Base-by-base conservation (phyloP, 1,284 basidiomycete species). In the Pseudozyma hubeiensis region DNA sequence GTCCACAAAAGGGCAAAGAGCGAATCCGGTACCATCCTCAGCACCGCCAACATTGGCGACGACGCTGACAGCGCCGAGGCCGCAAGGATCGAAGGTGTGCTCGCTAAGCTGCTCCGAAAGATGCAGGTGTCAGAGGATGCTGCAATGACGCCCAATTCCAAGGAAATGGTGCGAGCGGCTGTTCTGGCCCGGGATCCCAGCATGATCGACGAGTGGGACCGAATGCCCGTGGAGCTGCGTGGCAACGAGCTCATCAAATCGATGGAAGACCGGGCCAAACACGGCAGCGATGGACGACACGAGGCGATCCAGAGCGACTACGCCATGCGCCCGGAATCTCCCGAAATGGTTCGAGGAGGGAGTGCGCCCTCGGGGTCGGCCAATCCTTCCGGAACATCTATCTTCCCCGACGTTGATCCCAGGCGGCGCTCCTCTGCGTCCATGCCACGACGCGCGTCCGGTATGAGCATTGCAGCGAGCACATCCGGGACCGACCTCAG, bases 61-160 rank as follows among this genome's bases (percentile, higher is more conserved):
- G 59, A 57, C 8, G 63, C 19, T 8, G 67, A 64, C 11, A 48
- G 47, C 34, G 63, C 58, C 29, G 75, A 77, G 44, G 40, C 67
- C 11, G 69, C 72, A 4, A 48, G 61, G 40, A 61, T 77, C 30
- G 71, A 77, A 53, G 50, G 59, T 35, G 66, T 69, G 31, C 57
- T 77, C 0, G 37, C 64, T 6, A 75, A 62, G 57, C 48, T 77
- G n/a, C 41, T 77, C 37, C 61, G 60, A 19, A 71, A 61, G 61
- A 75, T 75, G 61, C 51, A 70, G 8, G 44, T 63, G 8, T 57
- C 56, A 6, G 67, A 66, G 10, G 61, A 66, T 31, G 56, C 60
- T 24, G 46, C 49, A 7, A 67, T 67, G 64, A 53, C 57, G 16
- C 64, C 69, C 13, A 57, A 53, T 14, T 66, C 64, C 1, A 49